phyloP scores from a whole-genome alignment of 2,329 filamentous ascomycete genomes.

The Scolecobasidium constrictum region DNA sequence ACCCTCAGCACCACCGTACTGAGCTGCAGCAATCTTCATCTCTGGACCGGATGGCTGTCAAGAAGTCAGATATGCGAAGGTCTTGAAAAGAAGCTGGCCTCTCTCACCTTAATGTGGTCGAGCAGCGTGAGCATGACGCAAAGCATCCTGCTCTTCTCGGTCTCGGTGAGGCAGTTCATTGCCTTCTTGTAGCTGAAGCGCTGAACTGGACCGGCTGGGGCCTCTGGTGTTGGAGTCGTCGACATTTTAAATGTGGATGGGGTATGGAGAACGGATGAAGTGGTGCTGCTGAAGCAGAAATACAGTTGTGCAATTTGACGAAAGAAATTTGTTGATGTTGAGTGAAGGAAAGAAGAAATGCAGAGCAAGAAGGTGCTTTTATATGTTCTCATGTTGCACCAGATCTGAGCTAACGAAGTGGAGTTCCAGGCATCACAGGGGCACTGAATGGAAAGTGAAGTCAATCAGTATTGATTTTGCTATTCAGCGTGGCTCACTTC shows the following conservation, averaged over 20 bases:
- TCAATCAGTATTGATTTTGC: neutral
- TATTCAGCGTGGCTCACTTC: neutral
- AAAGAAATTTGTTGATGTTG: conserved; percentile 2
- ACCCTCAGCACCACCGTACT: conserved; percentile 7
- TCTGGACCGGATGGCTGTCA: conserved; percentile 1
- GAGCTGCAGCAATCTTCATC: neutral
- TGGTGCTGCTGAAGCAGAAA: neutral
- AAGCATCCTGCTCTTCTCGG: conserved; percentile 5
- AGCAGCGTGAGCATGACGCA: conserved; percentile 3
- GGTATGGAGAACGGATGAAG: neutral
- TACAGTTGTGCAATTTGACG: neutral
- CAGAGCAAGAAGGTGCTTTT: conserved; percentile 1
- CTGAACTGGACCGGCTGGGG: neutral
- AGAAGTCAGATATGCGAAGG: neutral
- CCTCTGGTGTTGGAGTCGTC: neutral
- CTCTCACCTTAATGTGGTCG: conserved; percentile 1
- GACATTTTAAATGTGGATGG: neutral
- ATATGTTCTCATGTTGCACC: neutral
- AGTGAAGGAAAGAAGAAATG: neutral
- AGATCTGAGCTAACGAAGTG: neutral
- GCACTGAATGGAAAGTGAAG: neutral
- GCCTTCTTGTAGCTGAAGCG: conserved; percentile 5
- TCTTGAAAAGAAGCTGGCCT: neutral
- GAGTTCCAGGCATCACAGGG: conserved; percentile 1
- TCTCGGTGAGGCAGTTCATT: conserved; percentile 2